phyloP scores from a whole-genome alignment of 1,284 basidiomycete genomes.

The Fomitopsis pinicola region DNA sequence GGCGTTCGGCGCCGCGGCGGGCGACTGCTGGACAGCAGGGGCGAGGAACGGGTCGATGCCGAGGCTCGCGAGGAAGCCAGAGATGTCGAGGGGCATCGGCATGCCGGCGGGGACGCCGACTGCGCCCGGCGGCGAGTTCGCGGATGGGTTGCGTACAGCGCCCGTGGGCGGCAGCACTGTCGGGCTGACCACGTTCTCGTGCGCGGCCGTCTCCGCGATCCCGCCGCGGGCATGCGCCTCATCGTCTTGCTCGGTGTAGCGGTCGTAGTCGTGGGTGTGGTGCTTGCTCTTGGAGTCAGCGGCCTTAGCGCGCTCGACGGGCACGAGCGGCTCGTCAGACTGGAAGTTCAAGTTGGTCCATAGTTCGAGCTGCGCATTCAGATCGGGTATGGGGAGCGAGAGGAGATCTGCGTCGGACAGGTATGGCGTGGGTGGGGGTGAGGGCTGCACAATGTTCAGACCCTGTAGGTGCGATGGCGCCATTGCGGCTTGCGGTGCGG shows the following conservation, averaged over 20 bases:
- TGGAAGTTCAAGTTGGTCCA: slow-evolving; percentile 83
- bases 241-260: slow-evolving; percentile 37
- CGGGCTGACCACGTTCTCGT: slow-evolving; percentile 55
- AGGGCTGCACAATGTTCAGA: slow-evolving; percentile 67
- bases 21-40: slow-evolving; percentile 24
- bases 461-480: slow-evolving; percentile 66
- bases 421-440: slow-evolving; percentile 37
- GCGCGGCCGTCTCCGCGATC: slow-evolving; percentile 47
- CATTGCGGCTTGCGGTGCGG: slow-evolving; percentile 28
- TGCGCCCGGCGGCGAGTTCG: slow-evolving; percentile 4
- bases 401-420: slow-evolving; percentile 54
- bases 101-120: slow-evolving; percentile 1
- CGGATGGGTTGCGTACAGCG: slow-evolving; percentile 17
- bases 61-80: slow-evolving; percentile 54
- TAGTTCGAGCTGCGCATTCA: slow-evolving; percentile 74
- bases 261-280: slow-evolving; percentile 23
- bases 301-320: slow-evolving; percentile 13
- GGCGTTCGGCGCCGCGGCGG: slow-evolving; percentile 28
- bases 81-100: slow-evolving; percentile 45
- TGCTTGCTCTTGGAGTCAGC: slow-evolving; percentile 11
- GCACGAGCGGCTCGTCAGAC: slow-evolving; percentile 57
- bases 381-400: slow-evolving; percentile 61
- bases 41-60: slow-evolving; percentile 54
- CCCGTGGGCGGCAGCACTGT: slow-evolving; percentile 26
- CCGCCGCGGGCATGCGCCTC: slow-evolving; percentile 42